Evolutionary conservation across 768 basidiomycete species (phyloP).

Genomic region (Termitomyces sp.): DNA sequence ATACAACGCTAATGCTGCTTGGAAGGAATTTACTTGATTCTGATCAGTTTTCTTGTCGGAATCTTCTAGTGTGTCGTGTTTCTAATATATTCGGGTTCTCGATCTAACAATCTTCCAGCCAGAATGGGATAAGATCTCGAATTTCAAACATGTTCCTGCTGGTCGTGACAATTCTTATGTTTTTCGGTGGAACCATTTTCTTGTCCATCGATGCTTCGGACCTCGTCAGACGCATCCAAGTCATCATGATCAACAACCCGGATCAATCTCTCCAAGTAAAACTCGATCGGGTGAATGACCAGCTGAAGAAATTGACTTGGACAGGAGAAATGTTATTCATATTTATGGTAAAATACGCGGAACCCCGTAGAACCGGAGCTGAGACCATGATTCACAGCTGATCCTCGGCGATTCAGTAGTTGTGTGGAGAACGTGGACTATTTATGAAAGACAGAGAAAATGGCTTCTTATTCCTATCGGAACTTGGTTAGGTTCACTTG

Average conservation of each 20-base stretch:
- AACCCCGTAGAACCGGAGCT: neutral
- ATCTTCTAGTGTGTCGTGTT: conserved; percentile 13
- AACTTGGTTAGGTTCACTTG: conserved; percentile 26
- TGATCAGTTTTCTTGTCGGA: conserved; percentile 14
- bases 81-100: neutral
- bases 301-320: conserved; percentile 23
- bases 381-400: conserved; percentile 12
- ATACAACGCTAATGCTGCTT: neutral
- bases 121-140: conserved; percentile 14
- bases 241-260: conserved; percentile 22
- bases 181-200: conserved; percentile 25
- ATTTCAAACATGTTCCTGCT: conserved; percentile 19
- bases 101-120: conserved; percentile 12
- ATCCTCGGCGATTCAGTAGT: conserved; percentile 29
- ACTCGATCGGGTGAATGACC: conserved; percentile 19
- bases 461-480: conserved; percentile 20
- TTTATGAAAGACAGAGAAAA: conserved; percentile 18
- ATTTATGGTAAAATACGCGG: conserved; percentile 21
- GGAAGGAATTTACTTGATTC: conserved; percentile 19
- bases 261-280: conserved; percentile 19
- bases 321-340: conserved; percentile 29
- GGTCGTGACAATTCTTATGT: conserved; percentile 24
- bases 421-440: conserved; percentile 27
- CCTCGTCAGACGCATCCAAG: conserved; percentile 24
- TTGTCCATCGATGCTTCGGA: conserved; percentile 25